A percentile compares a stretch with the other conserved stretches of the same genome.
These are phyloP conservation scores for Mucor mucedo DNA, from an alignment of 371 early-diverging fungal species.

Conservation along the genomic window DNA sequence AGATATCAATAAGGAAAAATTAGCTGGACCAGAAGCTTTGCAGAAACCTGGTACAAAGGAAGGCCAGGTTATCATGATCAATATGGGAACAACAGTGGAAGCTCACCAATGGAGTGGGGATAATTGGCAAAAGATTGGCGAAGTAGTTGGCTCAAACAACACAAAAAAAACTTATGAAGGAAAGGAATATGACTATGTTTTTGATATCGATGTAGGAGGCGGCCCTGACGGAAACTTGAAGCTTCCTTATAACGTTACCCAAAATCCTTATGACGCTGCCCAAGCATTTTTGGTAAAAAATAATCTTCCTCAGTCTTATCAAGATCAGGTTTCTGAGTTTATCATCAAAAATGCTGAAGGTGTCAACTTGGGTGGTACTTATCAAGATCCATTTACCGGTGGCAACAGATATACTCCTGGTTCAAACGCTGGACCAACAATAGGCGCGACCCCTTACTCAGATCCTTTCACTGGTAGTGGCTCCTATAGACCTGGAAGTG, in stretches of 20 bases:
- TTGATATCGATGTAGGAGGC: conserved; percentile 91
- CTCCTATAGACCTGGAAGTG: conserved; percentile 25
- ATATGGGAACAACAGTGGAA: conserved; percentile 70
- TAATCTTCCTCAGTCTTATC: conserved; percentile 78
- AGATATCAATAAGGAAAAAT: conserved; percentile 80
- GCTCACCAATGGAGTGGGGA: conserved; percentile 85
- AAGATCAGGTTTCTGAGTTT: conserved; percentile 95
- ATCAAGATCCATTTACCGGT: conserved; percentile 77
- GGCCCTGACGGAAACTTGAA: conserved; percentile 84
- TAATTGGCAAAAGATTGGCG: conserved; percentile 93
- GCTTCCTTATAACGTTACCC: conserved; percentile 89
- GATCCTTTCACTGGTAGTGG: conserved; percentile 61
- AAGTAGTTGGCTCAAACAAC: conserved; percentile 89
- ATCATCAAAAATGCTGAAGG: conserved; percentile 86
- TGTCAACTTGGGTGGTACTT: conserved; percentile 55
- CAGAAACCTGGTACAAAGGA: conserved; percentile 77
- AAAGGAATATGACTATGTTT: conserved; percentile 96
- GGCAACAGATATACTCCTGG: conserved; percentile 54
- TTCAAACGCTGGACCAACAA: conserved; percentile 9
- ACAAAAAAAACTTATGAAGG: conserved; percentile 84
- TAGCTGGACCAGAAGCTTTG: conserved; percentile 82
- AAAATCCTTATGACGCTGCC: conserved; percentile 94
- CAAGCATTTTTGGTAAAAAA: conserved; percentile 86
- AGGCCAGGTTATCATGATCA: conserved; percentile 90
- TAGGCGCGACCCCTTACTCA: conserved; percentile 17